These are phyloP conservation scores for Plantago elongata DNA, from an alignment of 257 asterid species.

Conservation along the genomic window DNA sequence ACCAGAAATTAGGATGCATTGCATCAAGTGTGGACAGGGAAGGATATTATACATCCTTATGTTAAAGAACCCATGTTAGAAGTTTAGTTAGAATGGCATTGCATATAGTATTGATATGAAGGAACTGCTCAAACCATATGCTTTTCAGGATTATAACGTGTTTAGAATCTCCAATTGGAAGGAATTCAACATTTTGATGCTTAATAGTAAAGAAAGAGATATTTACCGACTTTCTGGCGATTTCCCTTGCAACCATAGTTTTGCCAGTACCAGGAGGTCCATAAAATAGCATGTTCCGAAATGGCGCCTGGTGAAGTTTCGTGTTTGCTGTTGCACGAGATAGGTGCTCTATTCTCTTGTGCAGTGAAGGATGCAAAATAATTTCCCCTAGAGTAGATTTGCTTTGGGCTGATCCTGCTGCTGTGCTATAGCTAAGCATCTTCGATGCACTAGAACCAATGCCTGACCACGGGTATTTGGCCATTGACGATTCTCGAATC, in stretches of 20 bases:
- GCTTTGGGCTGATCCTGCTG: constrained; percentile 43
- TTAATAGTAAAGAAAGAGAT: constrained; percentile 3
- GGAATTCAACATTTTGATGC: background rate
- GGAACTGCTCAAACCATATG: no score
- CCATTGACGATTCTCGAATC: constrained; percentile 94
- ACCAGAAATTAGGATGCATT: no score
- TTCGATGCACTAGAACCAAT: constrained; percentile 55
- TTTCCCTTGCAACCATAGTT: constrained; percentile 98
- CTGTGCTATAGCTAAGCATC: constrained; percentile 41
- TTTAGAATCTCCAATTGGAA: no score
- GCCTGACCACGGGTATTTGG: constrained; percentile 88
- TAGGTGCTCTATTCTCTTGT: constrained; percentile 83
- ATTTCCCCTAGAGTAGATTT: constrained; percentile 62
- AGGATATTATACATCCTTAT: no score
- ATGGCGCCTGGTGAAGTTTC: constrained; percentile 89
- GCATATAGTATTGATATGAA: no score
- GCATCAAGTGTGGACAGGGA: no score
- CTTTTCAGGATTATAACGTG: no score
- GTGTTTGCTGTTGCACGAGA: constrained; percentile 97
- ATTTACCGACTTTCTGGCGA: constrained; percentile 91
- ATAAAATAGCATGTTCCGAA: constrained; percentile 93
- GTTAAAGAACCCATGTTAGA: no score
- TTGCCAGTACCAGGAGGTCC: constrained; percentile 99
- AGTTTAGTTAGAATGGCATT: no score
- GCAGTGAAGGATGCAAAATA: constrained; percentile 82